Percentiles rank a stretch among this genome's conserved stretches.
phyloP scores from a whole-genome alignment of 2,329 filamentous ascomycete genomes.

The Diplodia sapinea region DNA sequence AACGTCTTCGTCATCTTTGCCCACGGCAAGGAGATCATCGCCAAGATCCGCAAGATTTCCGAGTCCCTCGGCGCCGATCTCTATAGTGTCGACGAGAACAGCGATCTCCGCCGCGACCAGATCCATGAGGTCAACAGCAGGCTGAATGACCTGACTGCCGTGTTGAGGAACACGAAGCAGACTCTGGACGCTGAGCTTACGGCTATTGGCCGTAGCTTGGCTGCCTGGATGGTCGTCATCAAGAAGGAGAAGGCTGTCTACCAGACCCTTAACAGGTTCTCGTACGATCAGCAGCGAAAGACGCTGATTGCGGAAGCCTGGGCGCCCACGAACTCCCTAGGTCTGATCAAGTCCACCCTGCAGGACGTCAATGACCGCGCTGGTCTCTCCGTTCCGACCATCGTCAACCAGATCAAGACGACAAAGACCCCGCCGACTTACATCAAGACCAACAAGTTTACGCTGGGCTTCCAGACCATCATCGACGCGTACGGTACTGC shows the following conservation, averaged over 20 bases:
- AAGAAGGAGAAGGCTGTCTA: constrained; percentile 99
- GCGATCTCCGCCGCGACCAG: constrained; percentile 91
- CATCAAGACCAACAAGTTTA: constrained; percentile 98
- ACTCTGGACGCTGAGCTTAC: constrained; percentile 91
- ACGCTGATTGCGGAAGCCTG: constrained; percentile 97
- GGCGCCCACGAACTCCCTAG: constrained; percentile 90
- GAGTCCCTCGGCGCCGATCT: constrained; percentile 95
- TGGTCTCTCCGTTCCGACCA: constrained; percentile 94
- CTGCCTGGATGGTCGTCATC: constrained; percentile 96
- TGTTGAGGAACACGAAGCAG: constrained; percentile 91
- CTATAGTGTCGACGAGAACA: constrained; percentile 97
- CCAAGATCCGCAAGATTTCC: constrained; percentile 98
- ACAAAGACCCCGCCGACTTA: constrained; percentile 98
- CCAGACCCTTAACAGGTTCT: constrained; percentile 93
- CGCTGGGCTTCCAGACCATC: constrained; percentile 97
- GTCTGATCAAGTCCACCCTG: constrained; percentile 87
- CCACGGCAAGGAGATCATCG: constrained; percentile 96
- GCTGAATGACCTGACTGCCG: constrained; percentile 86
- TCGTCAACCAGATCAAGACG: constrained; percentile 96
- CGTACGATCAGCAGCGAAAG: constrained; percentile 92
- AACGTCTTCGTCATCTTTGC: constrained; percentile 99
- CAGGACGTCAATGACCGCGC: constrained; percentile 97
- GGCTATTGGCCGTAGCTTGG: constrained; percentile 89
- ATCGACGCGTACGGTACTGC: constrained; percentile 98
- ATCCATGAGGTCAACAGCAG: constrained; percentile 97